A percentile compares a stretch with the other conserved stretches of the same genome.
These are phyloP conservation scores for Dactylorhiza incarnata DNA, from an alignment of 106 monocot genomes.

Conservation along the genomic window DNA sequence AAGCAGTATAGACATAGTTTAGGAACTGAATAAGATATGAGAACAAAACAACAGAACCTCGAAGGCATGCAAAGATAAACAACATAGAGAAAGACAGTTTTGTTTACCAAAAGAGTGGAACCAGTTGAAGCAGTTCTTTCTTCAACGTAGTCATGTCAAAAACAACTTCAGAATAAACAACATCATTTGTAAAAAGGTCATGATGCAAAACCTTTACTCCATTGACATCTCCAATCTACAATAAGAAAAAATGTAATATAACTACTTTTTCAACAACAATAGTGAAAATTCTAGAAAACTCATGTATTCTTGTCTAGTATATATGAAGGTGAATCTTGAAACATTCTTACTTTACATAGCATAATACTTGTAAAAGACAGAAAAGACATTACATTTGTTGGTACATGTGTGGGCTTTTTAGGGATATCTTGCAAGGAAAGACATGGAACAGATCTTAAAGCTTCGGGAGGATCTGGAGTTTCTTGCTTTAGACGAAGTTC, in stretches of 20 bases:
- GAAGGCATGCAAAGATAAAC: background rate
- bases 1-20: background rate
- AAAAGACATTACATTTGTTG: constrained; percentile 53
- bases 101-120: constrained; percentile 91
- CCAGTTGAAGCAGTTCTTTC: constrained; percentile 78
- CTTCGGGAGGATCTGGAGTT: constrained; percentile 99
- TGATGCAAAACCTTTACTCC: constrained; percentile 89
- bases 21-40: background rate
- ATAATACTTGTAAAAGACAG: background rate
- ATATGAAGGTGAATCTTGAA: background rate
- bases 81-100: background rate
- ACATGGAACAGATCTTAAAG: constrained; percentile 82
- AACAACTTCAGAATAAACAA: constrained; percentile 92
- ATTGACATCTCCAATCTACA: constrained; percentile 75
- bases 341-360: too few species aligned
- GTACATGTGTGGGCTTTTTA: constrained; percentile 74
- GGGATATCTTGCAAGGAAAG: constrained; percentile 91
- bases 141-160: constrained; percentile 87
- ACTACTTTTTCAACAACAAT: background rate
- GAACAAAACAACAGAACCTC: background rate
- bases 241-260: background rate
- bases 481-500: constrained; percentile 94
- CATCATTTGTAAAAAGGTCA: constrained; percentile 96
- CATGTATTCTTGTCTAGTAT: background rate
- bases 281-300: background rate